Evolutionary conservation across 495 filamentous ascomycete genomes (phyloP).

Genomic region (Penicillium dipodomyicola): DNA sequence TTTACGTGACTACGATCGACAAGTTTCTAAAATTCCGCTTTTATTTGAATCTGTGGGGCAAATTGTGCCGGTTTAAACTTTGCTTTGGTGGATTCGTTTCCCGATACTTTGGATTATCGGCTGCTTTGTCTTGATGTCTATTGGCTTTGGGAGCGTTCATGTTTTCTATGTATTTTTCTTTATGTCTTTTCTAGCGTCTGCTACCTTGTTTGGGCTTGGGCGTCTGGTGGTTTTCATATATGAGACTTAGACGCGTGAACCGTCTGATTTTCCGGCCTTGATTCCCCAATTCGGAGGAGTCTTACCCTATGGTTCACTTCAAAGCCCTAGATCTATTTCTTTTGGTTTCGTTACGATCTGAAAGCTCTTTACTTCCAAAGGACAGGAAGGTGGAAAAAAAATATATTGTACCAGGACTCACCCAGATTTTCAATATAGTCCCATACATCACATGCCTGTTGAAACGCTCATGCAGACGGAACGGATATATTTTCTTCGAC

Average conservation of each 20-base stretch:
- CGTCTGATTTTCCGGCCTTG: not conserved
- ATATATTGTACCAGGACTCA: not conserved
- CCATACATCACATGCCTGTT: slow-evolving; percentile 6
- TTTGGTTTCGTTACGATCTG: not conserved
- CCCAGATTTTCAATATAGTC: not conserved
- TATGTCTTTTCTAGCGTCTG: slow-evolving; percentile 6
- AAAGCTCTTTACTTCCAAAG: not conserved
- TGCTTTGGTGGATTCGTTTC: slow-evolving; percentile 7
- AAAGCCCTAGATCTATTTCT: not conserved
- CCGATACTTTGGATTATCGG: slow-evolving; percentile 14
- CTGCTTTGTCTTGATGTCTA: not conserved
- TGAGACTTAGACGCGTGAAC: not conserved
- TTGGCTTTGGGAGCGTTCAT: slow-evolving; percentile 4
- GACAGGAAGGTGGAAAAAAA: not conserved
- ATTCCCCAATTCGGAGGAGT: not conserved
- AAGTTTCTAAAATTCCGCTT: slow-evolving; percentile 10
- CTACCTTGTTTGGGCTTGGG: slow-evolving; percentile 7
- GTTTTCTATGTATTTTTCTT: slow-evolving; percentile 8
- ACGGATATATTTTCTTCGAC: slow-evolving; percentile 4
- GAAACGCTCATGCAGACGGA: slow-evolving; percentile 1
- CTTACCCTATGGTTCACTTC: not conserved
- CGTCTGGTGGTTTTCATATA: slow-evolving; percentile 1
- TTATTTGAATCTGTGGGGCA: slow-evolving; percentile 4
- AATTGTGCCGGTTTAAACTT: slow-evolving; percentile 18
- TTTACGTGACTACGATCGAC: slow-evolving; percentile 24